A percentile compares a stretch with the other conserved stretches of the same genome.
phyloP scores from a whole-genome alignment of 2,329 filamentous ascomycete species.

The Stenocarpella maydis region DNA sequence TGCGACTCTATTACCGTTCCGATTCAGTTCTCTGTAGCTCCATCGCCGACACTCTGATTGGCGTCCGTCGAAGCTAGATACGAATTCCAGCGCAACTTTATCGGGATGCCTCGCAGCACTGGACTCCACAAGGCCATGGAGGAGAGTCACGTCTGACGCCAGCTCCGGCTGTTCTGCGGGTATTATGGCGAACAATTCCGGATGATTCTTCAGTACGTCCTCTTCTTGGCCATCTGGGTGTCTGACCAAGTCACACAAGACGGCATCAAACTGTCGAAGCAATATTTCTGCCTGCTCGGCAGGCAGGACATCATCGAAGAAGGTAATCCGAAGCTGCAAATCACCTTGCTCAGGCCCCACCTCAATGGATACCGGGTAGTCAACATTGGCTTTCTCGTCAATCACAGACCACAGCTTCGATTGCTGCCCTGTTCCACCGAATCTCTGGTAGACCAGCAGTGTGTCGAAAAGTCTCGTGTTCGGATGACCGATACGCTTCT shows the following conservation, averaged over 20 bases:
- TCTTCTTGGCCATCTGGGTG: constrained; percentile 52
- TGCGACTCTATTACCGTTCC: constrained; percentile 76
- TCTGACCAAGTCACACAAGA: constrained; percentile 67
- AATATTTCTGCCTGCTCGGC: constrained; percentile 71
- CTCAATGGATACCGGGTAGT: constrained; percentile 85
- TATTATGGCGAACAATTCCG: constrained; percentile 68
- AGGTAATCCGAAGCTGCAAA: constrained; percentile 72
- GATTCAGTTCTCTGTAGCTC: constrained; percentile 78
- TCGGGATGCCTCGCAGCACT: constrained; percentile 65
- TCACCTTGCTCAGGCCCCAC: constrained; percentile 65
- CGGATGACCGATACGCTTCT: constrained; percentile 73
- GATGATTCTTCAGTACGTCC: constrained; percentile 45
- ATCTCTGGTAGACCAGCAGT: constrained; percentile 82
- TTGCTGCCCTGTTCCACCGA: constrained; percentile 40
- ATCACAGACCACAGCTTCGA: constrained; percentile 64
- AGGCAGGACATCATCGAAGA: constrained; percentile 71
- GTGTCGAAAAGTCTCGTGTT: constrained; percentile 81
- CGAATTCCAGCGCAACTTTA: constrained; percentile 78
- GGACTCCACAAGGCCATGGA: constrained; percentile 82
- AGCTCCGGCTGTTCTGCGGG: constrained; percentile 68
- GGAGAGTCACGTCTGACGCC: constrained; percentile 62
- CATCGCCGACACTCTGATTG: constrained; percentile 62
- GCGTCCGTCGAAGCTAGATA: constrained; percentile 60
- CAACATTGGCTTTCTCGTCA: constrained; percentile 73
- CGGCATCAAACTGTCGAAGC: constrained; percentile 74